These are phyloP conservation scores for Posidonia australis DNA, from an alignment of 106 monocot species.

Conservation along the genomic window DNA sequence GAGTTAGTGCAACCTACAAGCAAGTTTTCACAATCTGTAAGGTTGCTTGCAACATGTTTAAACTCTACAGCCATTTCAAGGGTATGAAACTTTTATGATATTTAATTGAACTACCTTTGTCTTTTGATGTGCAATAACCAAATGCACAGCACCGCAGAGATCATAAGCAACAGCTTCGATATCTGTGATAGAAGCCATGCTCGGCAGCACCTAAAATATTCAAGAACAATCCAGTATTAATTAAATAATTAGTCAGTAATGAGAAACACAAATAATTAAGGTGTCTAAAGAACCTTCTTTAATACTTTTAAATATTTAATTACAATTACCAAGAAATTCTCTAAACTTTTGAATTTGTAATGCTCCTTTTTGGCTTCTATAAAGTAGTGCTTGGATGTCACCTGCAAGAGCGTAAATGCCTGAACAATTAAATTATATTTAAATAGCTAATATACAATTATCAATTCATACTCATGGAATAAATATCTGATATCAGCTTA, in stretches of 20 bases:
- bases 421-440: background rate
- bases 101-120: slow-evolving; percentile 44
- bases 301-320: too few relatives aligned
- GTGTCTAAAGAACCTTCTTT: background rate
- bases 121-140: slow-evolving; percentile 34
- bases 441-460: background rate
- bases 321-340: slow-evolving; percentile 73
- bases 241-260: background rate
- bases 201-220: slow-evolving; percentile 68
- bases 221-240: background rate
- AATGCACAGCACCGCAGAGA: slow-evolving; percentile 69
- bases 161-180: slow-evolving; percentile 71
- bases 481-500: too few relatives aligned
- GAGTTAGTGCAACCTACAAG: slow-evolving; percentile 59
- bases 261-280: background rate
- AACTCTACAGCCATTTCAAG: background rate
- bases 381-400: slow-evolving; percentile 74
- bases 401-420: slow-evolving; percentile 27
- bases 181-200: slow-evolving; percentile 67
- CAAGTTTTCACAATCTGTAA: background rate
- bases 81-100: background rate
- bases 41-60: background rate
- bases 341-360: slow-evolving; percentile 55
- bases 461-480: too few relatives aligned
- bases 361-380: slow-evolving; percentile 72